Base-by-base conservation (phyloP, 108 stramenopile species). In the Fragilaria crotonensis region DNA sequence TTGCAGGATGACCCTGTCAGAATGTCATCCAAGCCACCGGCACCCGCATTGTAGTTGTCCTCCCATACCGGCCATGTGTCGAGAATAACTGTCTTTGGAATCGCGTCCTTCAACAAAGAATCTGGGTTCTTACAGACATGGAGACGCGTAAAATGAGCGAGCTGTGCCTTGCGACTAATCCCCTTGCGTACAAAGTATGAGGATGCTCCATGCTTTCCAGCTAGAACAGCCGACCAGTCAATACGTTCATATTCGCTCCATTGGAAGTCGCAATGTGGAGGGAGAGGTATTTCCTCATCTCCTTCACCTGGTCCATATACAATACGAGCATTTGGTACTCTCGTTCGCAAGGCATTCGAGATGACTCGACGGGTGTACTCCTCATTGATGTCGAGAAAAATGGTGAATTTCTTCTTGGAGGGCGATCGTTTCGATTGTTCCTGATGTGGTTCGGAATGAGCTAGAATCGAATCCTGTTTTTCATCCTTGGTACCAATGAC, bases 61-160 rank as follows among this genome's bases (percentile, higher is more conserved):
- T 73, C 79, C 59, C 72, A 75, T 7, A 72, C 71, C n/a, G 54
- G 14, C 75, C 75, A 80, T 9, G 75, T 73, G 26, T 73, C 79
- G 1, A 80, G 20, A 19, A 73, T 61, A 19, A 59, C 22, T 21
- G 67, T 73, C 19, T 66, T 26, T 36, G 75, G 68, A 0, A 76
- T 45, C 17, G 55, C 52, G 7, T 17, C 11, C 11, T 36, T 54
- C 11, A 73, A 36, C 5, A 70, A 51, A 17, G 67, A 64, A 1
- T 5, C 52, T 3, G 66, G 54, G 31, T 64, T 44, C 63, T 80
- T 80, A 44, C 54, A 46, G 18, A 45, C 30, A 68, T 70, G 65
- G 1, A 59, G 31, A 11, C 57, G 48, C 2, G 66, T 31, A 31
- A 76, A 63, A 33, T 46, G 17, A 27, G 70, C 62, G 14, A 80